phyloP scores from a whole-genome alignment of 139 green algal genomes.

The Penium margaritaceum region DNA sequence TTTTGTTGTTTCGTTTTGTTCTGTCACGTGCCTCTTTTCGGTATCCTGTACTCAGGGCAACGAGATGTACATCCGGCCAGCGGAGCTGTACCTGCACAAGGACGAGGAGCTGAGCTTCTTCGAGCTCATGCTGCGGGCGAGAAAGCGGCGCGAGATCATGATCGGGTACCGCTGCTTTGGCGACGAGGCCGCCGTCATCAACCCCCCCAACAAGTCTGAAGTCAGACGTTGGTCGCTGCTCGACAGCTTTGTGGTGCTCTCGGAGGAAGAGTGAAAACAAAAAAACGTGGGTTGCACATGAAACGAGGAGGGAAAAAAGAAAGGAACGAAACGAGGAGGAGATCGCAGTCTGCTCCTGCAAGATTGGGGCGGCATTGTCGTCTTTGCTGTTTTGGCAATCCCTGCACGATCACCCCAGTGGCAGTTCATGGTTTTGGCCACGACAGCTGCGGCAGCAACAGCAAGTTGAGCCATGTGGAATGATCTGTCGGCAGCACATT shows the following conservation, averaged over 20 bases:
- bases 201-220: constrained; percentile 43
- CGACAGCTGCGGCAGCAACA: too few species aligned
- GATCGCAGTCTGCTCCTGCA: too few species aligned
- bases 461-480: too few species aligned
- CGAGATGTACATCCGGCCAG: constrained; percentile 54
- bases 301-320: too few species aligned
- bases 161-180: constrained; percentile 42
- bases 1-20: background rate
- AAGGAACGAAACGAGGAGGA: too few species aligned
- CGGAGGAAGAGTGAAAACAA: constrained; percentile 21
- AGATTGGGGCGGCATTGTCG: too few species aligned
- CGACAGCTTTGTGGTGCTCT: constrained; percentile 39
- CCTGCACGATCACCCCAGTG: too few species aligned
- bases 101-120: constrained; percentile 44
- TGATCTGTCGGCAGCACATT: too few species aligned
- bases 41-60: constrained; percentile 38
- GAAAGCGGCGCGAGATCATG: constrained; percentile 46
- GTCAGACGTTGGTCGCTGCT: background rate
- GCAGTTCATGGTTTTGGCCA: too few species aligned
- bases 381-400: too few species aligned
- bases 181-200: constrained; percentile 27
- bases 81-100: constrained; percentile 45
- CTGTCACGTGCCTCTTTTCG: background rate
- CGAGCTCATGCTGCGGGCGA: constrained; percentile 48
- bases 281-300: too few species aligned